Conservation (phyloP, 768 basidiomycete species). For the Neoboletus brunneissimus region DNA sequence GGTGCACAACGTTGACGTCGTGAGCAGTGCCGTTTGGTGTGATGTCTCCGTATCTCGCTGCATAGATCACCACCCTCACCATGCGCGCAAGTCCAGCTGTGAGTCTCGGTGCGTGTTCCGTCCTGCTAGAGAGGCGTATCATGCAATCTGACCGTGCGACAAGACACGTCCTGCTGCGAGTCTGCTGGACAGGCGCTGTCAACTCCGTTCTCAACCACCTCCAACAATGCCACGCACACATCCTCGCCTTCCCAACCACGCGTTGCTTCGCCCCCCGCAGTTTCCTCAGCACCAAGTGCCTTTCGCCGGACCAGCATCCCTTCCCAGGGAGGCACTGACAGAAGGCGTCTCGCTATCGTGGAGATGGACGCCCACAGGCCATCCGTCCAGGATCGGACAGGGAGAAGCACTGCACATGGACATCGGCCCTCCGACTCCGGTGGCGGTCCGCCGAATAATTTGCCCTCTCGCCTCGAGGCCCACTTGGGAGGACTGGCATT, state of each 20-base stretch:
- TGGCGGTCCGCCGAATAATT: constrained; percentile 29
- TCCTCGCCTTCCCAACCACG: constrained; percentile 15
- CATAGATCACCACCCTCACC: constrained; percentile 9
- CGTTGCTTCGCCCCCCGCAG: constrained; percentile 28
- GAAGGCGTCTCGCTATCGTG: constrained; percentile 65
- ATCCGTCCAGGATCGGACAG: constrained; percentile 28
- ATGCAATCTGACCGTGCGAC: constrained; percentile 1
- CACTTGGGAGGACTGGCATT: constrained; percentile 51
- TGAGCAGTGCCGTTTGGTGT: constrained; percentile 5
- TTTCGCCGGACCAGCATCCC: constrained; percentile 50
- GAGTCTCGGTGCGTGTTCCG: constrained; percentile 16
- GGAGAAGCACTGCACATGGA: constrained; percentile 16
- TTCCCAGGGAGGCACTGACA: constrained; percentile 59
- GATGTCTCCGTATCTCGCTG: constrained; percentile 9
- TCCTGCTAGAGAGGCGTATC: not conserved
- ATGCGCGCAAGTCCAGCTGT: constrained; percentile 13
- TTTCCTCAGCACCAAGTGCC: constrained; percentile 27
- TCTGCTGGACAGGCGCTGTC: constrained; percentile 34
- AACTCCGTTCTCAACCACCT: constrained; percentile 14
- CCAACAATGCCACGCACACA: constrained; percentile 38
- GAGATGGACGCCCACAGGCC: constrained; percentile 44
- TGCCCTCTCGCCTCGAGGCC: constrained; percentile 40
- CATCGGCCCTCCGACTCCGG: constrained; percentile 20
- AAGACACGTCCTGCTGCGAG: constrained; percentile 47
- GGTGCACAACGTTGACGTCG: constrained; percentile 1